phyloP scores from a whole-genome alignment of 2,329 filamentous ascomycete species.

The Mycosphaerelloides madeirae region DNA sequence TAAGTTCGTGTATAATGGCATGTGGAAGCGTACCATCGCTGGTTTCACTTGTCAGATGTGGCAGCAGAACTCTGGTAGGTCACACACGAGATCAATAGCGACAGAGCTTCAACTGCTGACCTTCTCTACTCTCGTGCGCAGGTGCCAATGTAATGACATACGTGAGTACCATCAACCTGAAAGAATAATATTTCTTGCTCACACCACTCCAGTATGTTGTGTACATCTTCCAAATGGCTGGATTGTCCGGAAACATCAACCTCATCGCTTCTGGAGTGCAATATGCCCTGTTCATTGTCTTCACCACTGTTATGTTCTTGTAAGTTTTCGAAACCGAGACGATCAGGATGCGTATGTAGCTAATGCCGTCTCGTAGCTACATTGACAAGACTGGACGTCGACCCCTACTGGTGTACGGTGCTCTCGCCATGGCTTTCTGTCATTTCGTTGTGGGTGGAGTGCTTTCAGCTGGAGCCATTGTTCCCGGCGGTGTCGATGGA shows the following conservation, averaged over 20 bases:
- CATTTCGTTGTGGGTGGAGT: conserved; percentile 71
- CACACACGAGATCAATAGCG: conserved; percentile 23
- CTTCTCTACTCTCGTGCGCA: background rate
- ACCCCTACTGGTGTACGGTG: conserved; percentile 59
- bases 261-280: conserved; percentile 38
- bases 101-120: conserved; percentile 1
- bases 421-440: conserved; percentile 74
- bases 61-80: conserved; percentile 45
- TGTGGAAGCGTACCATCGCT: conserved; percentile 56
- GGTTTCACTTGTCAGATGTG: conserved; percentile 55
- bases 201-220: conserved; percentile 55
- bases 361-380: conserved; percentile 20
- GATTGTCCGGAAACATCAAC: conserved; percentile 50
- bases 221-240: conserved; percentile 58
- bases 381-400: conserved; percentile 40
- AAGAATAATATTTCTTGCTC: background rate
- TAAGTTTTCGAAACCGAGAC: background rate
- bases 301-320: conserved; percentile 38
- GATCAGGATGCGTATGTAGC: background rate
- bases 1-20: conserved; percentile 49
- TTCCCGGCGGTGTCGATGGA: conserved; percentile 43
- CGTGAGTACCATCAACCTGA: conserved; percentile 1
- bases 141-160: conserved; percentile 7
- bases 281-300: conserved; percentile 41
- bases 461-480: conserved; percentile 38